Percentiles rank a stretch among this genome's conserved stretches.
phyloP scores from a whole-genome alignment of 768 basidiomycete genomes.

The Lepiota venenata region DNA sequence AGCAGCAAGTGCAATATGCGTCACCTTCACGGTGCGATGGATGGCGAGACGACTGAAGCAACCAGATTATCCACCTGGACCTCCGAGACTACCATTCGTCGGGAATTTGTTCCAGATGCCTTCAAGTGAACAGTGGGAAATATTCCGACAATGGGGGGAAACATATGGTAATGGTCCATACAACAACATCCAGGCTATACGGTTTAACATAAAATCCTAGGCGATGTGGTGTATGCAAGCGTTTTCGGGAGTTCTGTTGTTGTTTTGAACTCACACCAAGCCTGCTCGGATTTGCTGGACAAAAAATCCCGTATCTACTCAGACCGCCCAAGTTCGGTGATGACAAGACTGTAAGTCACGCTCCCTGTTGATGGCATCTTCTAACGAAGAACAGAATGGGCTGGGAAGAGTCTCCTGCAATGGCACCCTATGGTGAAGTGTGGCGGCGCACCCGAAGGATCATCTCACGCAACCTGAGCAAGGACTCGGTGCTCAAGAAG shows the following conservation, averaged over 20 bases:
- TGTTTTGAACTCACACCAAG: slow-evolving; percentile 47
- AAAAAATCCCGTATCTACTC: slow-evolving; percentile 65
- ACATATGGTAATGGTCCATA: slow-evolving; percentile 37
- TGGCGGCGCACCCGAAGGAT: background rate
- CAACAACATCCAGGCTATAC: background rate
- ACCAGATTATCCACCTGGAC: slow-evolving; percentile 38
- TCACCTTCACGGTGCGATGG: too few relatives aligned
- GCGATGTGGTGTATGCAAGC: slow-evolving; percentile 56
- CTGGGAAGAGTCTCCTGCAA: background rate
- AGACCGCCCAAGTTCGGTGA: slow-evolving; percentile 59
- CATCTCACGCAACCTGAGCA: background rate
- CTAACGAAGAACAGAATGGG: slow-evolving; percentile 1
- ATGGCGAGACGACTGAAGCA: too few relatives aligned
- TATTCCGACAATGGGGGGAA: slow-evolving; percentile 48
- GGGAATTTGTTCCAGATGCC: slow-evolving; percentile 56
- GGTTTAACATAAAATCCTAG: slow-evolving; percentile 25
- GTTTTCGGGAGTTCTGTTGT: slow-evolving; percentile 57
- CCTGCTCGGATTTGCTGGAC: slow-evolving; percentile 58
- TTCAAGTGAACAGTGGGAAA: slow-evolving; percentile 43
- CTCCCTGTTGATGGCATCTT: slow-evolving; percentile 43
- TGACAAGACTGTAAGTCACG: slow-evolving; percentile 48
- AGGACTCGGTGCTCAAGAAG: slow-evolving; percentile 29
- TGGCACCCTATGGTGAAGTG: background rate
- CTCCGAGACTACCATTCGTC: slow-evolving; percentile 47
- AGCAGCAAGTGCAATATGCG: too few relatives aligned